phyloP scores from a whole-genome alignment of 768 basidiomycete genomes.

The Cantharellus anzutake region DNA sequence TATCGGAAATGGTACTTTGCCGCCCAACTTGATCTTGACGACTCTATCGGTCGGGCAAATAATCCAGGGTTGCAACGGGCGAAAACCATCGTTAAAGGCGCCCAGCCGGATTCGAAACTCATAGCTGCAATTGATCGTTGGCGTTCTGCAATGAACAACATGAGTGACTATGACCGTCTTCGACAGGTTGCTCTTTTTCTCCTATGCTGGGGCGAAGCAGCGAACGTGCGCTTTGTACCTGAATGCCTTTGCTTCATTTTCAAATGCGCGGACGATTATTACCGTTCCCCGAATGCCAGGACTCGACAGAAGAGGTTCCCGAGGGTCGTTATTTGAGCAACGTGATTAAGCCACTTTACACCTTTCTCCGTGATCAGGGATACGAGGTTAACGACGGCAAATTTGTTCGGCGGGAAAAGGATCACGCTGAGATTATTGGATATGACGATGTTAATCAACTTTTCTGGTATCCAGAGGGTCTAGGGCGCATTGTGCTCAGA shows the following conservation, averaged over 20 bases:
- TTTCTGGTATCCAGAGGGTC: conserved; percentile 99
- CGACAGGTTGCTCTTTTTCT: conserved; percentile 91
- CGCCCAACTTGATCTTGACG: conserved; percentile 94
- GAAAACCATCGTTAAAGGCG: conserved; percentile 39
- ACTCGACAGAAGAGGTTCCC: conserved; percentile 72
- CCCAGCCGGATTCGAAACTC: conserved; percentile 48
- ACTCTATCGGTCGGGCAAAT: conserved; percentile 80
- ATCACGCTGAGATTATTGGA: conserved; percentile 88
- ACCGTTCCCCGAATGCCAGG: conserved; percentile 97
- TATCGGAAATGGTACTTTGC: conserved; percentile 99
- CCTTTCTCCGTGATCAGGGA: conserved; percentile 93
- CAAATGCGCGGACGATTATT: conserved; percentile 99
- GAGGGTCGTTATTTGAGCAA: conserved; percentile 88
- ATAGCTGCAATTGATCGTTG: conserved; percentile 78
- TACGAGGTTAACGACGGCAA: conserved; percentile 93
- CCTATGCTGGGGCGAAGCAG: conserved; percentile 95
- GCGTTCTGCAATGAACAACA: conserved; percentile 96
- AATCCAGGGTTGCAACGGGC: conserved; percentile 79
- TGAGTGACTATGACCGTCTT: conserved; percentile 95
- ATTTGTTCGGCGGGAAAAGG: conserved; percentile 81
- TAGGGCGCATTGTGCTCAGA: conserved; percentile 69
- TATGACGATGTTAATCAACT: conserved; percentile 99
- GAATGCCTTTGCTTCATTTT: conserved; percentile 99
- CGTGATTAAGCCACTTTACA: conserved; percentile 84
- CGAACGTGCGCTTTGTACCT: conserved; percentile 89